Evolutionary conservation across 1,284 basidiomycete genomes (phyloP).

Genomic region (Apiotrichum sp.): DNA sequence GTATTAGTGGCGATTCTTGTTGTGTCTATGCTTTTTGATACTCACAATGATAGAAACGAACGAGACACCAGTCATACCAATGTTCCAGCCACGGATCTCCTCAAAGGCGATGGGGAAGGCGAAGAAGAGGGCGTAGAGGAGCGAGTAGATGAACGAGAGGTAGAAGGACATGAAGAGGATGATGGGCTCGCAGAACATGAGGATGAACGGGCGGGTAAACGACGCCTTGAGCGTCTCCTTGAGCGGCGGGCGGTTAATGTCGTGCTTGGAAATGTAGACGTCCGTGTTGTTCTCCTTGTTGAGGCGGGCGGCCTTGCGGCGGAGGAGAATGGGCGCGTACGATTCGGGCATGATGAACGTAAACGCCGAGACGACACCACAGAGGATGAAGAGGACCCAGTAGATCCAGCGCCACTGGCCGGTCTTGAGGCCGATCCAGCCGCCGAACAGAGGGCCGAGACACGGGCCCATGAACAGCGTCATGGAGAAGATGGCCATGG

Average conservation of each 20-base stretch:
- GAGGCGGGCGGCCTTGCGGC: conserved; percentile 37
- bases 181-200: conserved; percentile 48
- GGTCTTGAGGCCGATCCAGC: conserved; percentile 40
- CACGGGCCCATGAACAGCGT: conserved; percentile 47
- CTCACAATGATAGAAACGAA: conserved; percentile 41
- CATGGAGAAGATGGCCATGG: conserved; percentile 48
- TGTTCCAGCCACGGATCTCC: conserved; percentile 42
- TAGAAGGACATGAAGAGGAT: conserved; percentile 50
- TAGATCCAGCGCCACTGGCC: conserved; percentile 49
- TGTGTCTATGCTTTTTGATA: not conserved
- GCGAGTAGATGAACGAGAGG: conserved; percentile 49
- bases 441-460: conserved; percentile 44
- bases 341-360: conserved; percentile 46
- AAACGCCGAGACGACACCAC: conserved; percentile 32
- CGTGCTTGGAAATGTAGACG: conserved; percentile 40
- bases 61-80: conserved; percentile 41
- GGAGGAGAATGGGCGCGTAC: conserved; percentile 43
- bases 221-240: conserved; percentile 39
- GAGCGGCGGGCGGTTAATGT: conserved; percentile 29
- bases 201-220: conserved; percentile 43
- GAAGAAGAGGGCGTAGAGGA: conserved; percentile 43
- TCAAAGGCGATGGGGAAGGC: conserved; percentile 44
- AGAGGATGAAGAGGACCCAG: conserved; percentile 46
- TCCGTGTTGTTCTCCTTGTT: conserved; percentile 43
- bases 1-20: not conserved